phyloP scores from a whole-genome alignment of 805 yeast genomes.

The Zygosaccharomyces gambellarensis region DNA sequence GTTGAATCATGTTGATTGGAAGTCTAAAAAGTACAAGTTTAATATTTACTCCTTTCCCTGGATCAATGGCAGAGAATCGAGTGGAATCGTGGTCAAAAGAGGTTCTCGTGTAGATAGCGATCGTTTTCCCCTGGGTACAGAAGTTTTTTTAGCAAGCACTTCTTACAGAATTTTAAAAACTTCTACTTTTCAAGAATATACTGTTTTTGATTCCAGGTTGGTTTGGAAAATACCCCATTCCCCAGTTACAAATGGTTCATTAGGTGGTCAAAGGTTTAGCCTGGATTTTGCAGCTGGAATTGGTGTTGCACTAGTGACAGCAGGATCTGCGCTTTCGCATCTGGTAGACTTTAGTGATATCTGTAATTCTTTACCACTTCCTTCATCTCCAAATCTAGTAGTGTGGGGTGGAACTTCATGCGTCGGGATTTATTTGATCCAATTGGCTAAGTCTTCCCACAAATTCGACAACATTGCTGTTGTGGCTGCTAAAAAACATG shows the following conservation, averaged over 20 bases:
- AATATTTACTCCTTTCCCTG: slow-evolving; percentile 47
- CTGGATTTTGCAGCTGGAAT: slow-evolving; percentile 42
- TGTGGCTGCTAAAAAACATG: slow-evolving; percentile 42
- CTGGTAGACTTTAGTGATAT: slow-evolving; percentile 7
- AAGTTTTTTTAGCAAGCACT: slow-evolving; percentile 44
- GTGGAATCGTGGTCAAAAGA: slow-evolving; percentile 37
- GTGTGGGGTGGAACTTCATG: slow-evolving; percentile 50
- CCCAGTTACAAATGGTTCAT: slow-evolving; percentile 18
- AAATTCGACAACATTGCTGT: slow-evolving; percentile 37
- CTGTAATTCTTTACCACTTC: neutral
- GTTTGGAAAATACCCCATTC: slow-evolving; percentile 41
- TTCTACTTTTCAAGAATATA: slow-evolving; percentile 45
- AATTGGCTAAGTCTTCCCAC: slow-evolving; percentile 39
- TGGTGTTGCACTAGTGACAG: slow-evolving; percentile 47
- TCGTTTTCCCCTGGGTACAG: slow-evolving; percentile 32
- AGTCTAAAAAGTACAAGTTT: slow-evolving; percentile 42
- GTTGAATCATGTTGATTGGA: slow-evolving; percentile 48
- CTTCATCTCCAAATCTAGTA: slow-evolving; percentile 21
- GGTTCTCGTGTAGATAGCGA: slow-evolving; percentile 33
- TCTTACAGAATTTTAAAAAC: slow-evolving; percentile 45
- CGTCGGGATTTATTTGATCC: slow-evolving; percentile 42
- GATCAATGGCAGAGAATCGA: slow-evolving; percentile 46
- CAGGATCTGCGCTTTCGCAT: slow-evolving; percentile 35
- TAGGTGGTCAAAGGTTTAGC: slow-evolving; percentile 6
- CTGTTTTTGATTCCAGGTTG: slow-evolving; percentile 41